Conservation (phyloP, 2,329 filamentous ascomycete species). For the Cyanodermella asteris region DNA sequence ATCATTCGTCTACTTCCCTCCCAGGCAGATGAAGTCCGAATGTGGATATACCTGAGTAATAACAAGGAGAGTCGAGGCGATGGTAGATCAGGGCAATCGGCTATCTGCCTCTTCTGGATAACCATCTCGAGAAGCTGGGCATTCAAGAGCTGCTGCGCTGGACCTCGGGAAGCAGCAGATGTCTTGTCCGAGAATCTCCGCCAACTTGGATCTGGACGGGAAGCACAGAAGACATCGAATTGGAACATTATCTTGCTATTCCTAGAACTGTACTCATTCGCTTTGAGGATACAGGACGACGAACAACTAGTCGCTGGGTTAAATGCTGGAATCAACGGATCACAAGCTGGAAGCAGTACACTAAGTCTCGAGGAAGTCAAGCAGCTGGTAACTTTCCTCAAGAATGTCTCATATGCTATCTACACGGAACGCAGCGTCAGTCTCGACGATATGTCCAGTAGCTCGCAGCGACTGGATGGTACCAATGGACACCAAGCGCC, state of each 20-base stretch:
- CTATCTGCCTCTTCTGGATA: constrained; percentile 72
- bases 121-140: constrained; percentile 34
- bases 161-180: constrained; percentile 35
- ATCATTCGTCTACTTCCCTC: constrained; percentile 67
- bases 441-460: constrained; percentile 25
- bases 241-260: constrained; percentile 84
- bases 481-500: constrained; percentile 5
- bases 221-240: too few species aligned
- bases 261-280: constrained; percentile 81
- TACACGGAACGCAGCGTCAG: constrained; percentile 30
- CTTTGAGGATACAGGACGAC: constrained; percentile 81
- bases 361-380: constrained; percentile 51
- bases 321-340: constrained; percentile 25
- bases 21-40: constrained; percentile 69
- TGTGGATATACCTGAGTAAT: constrained; percentile 72
- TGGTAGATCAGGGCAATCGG: constrained; percentile 21
- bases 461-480: constrained; percentile 8
- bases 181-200: constrained; percentile 25
- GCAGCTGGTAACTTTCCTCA: constrained; percentile 59
- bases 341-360: constrained; percentile 39
- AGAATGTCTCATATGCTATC: constrained; percentile 72
- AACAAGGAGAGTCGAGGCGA: constrained; percentile 14
- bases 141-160: constrained; percentile 32
- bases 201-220: constrained; percentile 20
- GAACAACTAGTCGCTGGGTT: constrained; percentile 68